Evolutionary conservation across 352 stramenopile species (phyloP), one percentile per base, ranked within the genome.

Genomic region (Elongisporangium prolatum): DNA sequence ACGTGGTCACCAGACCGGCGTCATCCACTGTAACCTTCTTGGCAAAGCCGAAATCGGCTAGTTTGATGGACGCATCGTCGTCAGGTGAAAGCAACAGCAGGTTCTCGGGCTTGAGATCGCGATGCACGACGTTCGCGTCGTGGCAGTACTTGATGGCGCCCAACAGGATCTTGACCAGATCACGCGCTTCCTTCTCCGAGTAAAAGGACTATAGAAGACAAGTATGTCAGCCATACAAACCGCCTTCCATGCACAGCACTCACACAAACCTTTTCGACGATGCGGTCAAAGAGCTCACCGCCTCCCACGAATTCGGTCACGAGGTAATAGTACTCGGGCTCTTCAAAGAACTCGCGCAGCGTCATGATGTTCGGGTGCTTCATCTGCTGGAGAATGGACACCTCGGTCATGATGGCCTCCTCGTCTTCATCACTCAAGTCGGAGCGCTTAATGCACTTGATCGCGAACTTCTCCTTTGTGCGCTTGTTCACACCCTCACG

Each of bases 41-140:
- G 14, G 92, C 91, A 60, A 98, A 97, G 3, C 91, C 91, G 77
- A 98, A 98, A 67, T 98, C 91, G 0, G 89, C 91, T 11, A 98
- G 70, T 65, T 97, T 97, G 52, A 97, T 96, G 51, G 74, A 84
- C 5, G 90, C 83, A 60, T 97, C 89, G 60, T 97, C 86, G 8
- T 86, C 73, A 7, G 85, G 74, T 57, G 75, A 95, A 63, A 80
- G 81, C 34, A 95, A 73, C 54, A 97, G 64, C 49, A 97, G 58
- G 68, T 97, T 97, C 65, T 97, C 88, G 0, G 88, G 88, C 60
- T 96, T 93, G 14, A 88, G 61, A 54, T 91, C 81, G 28, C 81
- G 80, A 57, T 91, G 84, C 56, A 96, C 86, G 21, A 97, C 78
- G 62, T 88, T 87, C 51, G 84, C 74, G 54, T 92, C 84, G 68